These are phyloP conservation scores for Puccinia novopanici DNA, from an alignment of 1,284 basidiomycete genomes.

Conservation along the genomic window DNA sequence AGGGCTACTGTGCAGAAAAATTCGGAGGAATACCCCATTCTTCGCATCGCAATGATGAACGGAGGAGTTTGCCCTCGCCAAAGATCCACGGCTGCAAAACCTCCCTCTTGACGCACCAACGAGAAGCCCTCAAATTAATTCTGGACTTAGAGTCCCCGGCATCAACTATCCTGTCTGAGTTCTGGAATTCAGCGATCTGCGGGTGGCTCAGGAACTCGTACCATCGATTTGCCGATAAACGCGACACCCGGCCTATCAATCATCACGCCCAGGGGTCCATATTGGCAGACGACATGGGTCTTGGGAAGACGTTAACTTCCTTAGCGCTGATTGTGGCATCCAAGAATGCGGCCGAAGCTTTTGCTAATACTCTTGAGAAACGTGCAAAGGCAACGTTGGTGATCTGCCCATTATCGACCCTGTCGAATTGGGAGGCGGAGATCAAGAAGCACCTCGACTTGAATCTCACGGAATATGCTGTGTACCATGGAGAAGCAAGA, in stretches of 20 bases:
- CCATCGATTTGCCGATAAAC: background rate
- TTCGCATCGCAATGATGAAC: background rate
- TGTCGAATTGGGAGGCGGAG: constrained; percentile 7
- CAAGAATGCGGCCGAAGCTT: background rate
- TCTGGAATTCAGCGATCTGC: background rate
- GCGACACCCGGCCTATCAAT: background rate
- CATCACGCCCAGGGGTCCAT: constrained; percentile 4
- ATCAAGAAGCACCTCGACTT: constrained; percentile 8
- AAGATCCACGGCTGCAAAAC: constrained; percentile 1
- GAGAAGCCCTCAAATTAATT: constrained; percentile 14
- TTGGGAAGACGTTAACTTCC: no score
- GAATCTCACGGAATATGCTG: background rate
- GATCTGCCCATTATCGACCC: constrained; percentile 11
- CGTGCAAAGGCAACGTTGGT: background rate
- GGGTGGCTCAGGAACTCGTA: background rate
- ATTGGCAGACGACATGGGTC: constrained; percentile 12
- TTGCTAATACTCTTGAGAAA: constrained; percentile 3
- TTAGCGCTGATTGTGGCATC: constrained; percentile 7
- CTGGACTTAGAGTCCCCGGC: constrained; percentile 1
- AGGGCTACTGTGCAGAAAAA: constrained; percentile 11
- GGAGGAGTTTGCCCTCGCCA: background rate
- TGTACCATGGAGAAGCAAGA: constrained; percentile 7
- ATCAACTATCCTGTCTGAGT: constrained; percentile 3
- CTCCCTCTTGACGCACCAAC: background rate
- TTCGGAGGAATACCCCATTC: constrained; percentile 6